Evolutionary conservation across 2,329 filamentous ascomycete genomes (phyloP).

Genomic region (Pyrenophora graminea): DNA sequence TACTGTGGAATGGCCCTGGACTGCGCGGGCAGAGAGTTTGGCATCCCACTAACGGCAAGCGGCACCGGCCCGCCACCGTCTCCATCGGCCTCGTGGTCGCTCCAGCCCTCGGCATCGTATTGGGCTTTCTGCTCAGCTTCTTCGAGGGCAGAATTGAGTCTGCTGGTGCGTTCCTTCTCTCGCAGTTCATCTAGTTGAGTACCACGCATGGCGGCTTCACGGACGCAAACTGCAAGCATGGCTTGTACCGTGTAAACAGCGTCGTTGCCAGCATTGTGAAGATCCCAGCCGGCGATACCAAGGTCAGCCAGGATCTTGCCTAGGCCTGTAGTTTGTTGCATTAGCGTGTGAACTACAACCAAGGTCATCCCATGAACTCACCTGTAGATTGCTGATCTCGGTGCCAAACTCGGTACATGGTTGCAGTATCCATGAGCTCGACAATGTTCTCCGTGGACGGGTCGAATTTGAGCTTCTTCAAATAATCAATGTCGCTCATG

Average conservation of each 20-base stretch:
- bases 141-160: constrained; percentile 28
- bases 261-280: constrained; percentile 91
- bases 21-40: constrained; percentile 1
- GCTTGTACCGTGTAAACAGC: constrained; percentile 77
- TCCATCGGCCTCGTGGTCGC: constrained; percentile 38
- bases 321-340: constrained; percentile 60
- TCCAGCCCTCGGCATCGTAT: constrained; percentile 47
- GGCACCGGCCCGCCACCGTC: constrained; percentile 42
- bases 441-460: constrained; percentile 60
- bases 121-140: constrained; percentile 46
- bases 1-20: background rate
- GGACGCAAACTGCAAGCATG: constrained; percentile 66
- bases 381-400: constrained; percentile 55
- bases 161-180: constrained; percentile 29
- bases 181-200: constrained; percentile 28
- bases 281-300: constrained; percentile 63
- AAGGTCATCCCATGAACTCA: too few relatives aligned
- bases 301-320: constrained; percentile 66
- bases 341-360: too few relatives aligned
- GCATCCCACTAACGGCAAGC: constrained; percentile 13
- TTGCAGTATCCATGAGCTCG: constrained; percentile 73
- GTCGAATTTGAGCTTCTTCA: constrained; percentile 68
- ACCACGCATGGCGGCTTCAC: constrained; percentile 46
- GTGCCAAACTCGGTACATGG: constrained; percentile 68
- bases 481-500: constrained; percentile 68